phyloP scores from a whole-genome alignment of 2,329 filamentous ascomycete genomes.

The Rugonectria rugulosa region DNA sequence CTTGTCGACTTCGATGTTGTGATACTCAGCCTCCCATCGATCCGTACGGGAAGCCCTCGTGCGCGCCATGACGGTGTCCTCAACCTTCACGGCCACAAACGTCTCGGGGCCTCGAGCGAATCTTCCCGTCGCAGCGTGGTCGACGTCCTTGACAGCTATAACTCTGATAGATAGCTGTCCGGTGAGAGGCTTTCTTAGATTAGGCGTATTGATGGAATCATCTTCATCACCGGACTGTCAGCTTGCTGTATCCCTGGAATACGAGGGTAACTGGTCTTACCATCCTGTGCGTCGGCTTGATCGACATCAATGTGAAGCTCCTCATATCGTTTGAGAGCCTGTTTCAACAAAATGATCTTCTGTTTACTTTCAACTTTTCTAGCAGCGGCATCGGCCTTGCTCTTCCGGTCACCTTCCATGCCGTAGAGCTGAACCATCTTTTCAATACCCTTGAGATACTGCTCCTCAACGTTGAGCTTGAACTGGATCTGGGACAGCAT shows the following conservation, averaged over 20 bases:
- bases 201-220: conserved; percentile 95
- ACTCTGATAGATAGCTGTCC: conserved; percentile 89
- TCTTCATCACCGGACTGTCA: conserved; percentile 65
- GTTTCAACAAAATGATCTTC: conserved; percentile 94
- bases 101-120: conserved; percentile 94
- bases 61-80: conserved; percentile 88
- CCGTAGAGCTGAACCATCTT: conserved; percentile 99
- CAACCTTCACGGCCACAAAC: conserved; percentile 94
- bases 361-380: conserved; percentile 94
- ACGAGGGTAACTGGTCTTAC: conserved; percentile 54
- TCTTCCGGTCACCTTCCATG: conserved; percentile 97
- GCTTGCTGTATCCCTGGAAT: conserved; percentile 19
- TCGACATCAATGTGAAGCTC: conserved; percentile 96
- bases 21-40: conserved; percentile 89
- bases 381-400: conserved; percentile 89
- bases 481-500: conserved; percentile 99
- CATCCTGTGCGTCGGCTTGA: conserved; percentile 77
- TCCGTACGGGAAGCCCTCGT: conserved; percentile 88
- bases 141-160: conserved; percentile 89
- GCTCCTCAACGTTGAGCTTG: conserved; percentile 97
- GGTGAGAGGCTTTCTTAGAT: conserved; percentile 93
- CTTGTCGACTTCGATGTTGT: conserved; percentile 95
- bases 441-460: conserved; percentile 98
- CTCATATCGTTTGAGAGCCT: conserved; percentile 95
- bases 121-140: conserved; percentile 83